Percentiles rank a stretch among this genome's conserved stretches.
Conservation (phyloP, 169 alveolate species). For the Plasmodium inui region DNA sequence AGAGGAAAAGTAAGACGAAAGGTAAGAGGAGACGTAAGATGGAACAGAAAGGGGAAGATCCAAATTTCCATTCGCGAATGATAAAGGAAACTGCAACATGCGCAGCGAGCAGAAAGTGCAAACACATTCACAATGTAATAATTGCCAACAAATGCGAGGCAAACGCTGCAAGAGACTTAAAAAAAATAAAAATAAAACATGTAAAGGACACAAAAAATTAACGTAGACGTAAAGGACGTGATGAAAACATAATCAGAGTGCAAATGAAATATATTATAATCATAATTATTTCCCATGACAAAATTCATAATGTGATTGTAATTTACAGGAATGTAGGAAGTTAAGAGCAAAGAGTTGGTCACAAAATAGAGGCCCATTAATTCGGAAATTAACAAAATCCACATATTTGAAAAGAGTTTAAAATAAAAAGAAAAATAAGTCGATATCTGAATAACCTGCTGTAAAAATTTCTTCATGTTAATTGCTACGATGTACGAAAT, state of each 20-base stretch:
- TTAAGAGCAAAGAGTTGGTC: constrained; percentile 48
- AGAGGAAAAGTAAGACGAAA: neutral
- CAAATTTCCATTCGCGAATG: neutral
- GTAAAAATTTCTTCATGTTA: constrained; percentile 69
- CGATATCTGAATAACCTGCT: constrained; percentile 63
- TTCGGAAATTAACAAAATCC: constrained; percentile 65
- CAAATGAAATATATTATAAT: constrained; percentile 54
- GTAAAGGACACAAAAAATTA: constrained; percentile 42
- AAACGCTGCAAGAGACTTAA: neutral
- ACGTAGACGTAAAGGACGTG: constrained; percentile 27
- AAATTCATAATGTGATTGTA: constrained; percentile 65
- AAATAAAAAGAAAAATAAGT: constrained; percentile 58
- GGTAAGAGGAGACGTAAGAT: neutral
- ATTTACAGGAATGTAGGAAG: constrained; percentile 71
- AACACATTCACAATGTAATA: neutral
- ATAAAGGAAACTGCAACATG: neutral
- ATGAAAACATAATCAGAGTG: constrained; percentile 74
- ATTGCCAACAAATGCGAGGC: neutral
- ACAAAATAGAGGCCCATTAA: constrained; percentile 70
- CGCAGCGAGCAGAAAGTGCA: neutral
- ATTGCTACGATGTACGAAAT: constrained; percentile 66
- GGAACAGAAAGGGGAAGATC: neutral
- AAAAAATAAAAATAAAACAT: constrained; percentile 60
- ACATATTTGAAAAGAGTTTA: constrained; percentile 63
- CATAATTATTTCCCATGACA: constrained; percentile 47